Conservation (phyloP, 176 grass and related monocot genomes). For the Elaeis guineensis region DNA sequence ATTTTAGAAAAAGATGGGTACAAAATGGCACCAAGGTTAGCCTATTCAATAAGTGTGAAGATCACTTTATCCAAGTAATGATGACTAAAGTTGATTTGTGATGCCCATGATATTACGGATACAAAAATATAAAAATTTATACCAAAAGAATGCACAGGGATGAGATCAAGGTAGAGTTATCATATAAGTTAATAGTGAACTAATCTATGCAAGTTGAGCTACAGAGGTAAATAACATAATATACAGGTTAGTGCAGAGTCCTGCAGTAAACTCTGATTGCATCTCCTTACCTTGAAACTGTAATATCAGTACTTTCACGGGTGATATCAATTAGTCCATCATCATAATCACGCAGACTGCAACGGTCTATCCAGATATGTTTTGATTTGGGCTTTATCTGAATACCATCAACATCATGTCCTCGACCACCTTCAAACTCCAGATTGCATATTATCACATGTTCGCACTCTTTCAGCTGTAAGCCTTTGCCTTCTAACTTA, state of each 20-base stretch:
- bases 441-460: constrained; percentile 79
- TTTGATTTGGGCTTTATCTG: constrained; percentile 60
- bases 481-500: constrained; percentile 46
- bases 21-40: too few relatives aligned
- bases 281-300: constrained; percentile 42
- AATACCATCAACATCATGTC: constrained; percentile 69
- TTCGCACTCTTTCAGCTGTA: constrained; percentile 59
- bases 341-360: constrained; percentile 60
- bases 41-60: too few relatives aligned
- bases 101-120: too few relatives aligned
- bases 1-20: too few relatives aligned
- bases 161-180: too few relatives aligned
- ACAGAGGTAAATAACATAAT: not conserved
- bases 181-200: too few relatives aligned
- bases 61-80: too few relatives aligned
- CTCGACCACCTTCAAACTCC: constrained; percentile 51
- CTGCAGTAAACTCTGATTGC: too few relatives aligned
- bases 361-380: constrained; percentile 72
- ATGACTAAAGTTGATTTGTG: too few relatives aligned
- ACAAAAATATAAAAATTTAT: too few relatives aligned
- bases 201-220: not conserved
- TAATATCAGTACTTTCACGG: constrained; percentile 64
- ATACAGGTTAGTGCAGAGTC: not conserved
- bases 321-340: constrained; percentile 84
- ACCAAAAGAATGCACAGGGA: too few relatives aligned